phyloP scores from a whole-genome alignment of 1,284 basidiomycete species.

The Apiotrichum akiyoshidainum region DNA sequence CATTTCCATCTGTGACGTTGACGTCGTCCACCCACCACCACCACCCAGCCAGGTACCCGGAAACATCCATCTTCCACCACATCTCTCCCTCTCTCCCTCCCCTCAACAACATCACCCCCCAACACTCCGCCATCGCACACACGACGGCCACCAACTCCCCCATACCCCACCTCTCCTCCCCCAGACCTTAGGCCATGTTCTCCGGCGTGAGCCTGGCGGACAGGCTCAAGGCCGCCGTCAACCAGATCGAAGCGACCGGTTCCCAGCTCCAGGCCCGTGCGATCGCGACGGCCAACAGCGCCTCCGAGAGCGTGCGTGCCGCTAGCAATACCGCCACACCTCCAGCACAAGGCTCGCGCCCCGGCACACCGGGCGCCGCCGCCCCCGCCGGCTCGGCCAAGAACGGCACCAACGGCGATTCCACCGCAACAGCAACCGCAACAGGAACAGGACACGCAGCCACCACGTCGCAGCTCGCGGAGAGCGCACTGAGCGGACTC shows the following conservation, averaged over 20 bases:
- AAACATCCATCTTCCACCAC: no score
- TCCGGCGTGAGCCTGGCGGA: constrained; percentile 35
- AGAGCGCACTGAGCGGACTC: constrained; percentile 37
- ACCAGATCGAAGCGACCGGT: constrained; percentile 38
- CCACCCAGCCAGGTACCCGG: no score
- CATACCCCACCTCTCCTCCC: not conserved
- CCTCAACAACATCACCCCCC: no score
- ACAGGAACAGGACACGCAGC: constrained; percentile 4
- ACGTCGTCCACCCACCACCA: no score
- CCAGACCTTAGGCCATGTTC: constrained; percentile 30
- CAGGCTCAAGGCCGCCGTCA: constrained; percentile 45
- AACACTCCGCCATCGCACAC: no score
- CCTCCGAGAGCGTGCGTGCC: constrained; percentile 1
- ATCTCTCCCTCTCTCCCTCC: no score
- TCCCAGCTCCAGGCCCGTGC: constrained; percentile 35
- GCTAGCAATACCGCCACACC: not conserved
- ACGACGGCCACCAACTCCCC: no score
- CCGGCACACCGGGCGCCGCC: not conserved
- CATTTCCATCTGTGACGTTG: no score
- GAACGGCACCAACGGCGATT: not conserved
- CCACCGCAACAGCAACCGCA: not conserved
- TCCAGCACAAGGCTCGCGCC: not conserved
- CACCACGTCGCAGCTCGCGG: constrained; percentile 31
- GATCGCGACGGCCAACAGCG: constrained; percentile 7
- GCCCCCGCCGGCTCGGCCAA: not conserved